Base-by-base conservation (phyloP, 208 protist species). In the Acanthamoeba quina region DNA sequence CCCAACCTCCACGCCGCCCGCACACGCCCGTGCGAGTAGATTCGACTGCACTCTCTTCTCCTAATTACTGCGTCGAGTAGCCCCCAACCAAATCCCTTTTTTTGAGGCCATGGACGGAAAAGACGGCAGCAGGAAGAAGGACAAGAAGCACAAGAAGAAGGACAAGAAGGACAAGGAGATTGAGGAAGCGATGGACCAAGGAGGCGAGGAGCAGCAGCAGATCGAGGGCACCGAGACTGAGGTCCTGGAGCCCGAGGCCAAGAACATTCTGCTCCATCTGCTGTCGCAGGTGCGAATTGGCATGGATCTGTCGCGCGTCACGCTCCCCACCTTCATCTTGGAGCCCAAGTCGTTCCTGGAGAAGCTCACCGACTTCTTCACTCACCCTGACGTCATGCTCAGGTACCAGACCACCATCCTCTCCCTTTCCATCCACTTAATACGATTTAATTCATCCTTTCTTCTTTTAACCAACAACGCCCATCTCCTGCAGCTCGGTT, bases 341-440 rank as follows among this genome's bases (percentile, higher is more conserved):
- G 98, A 99, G 85, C 98, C 98, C 26, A 74, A 98, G 64, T 98
- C 98, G 11, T 95, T 99, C 15, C 91, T 99, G 13, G 97, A 99
- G 86, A 98, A 98, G 94, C 29, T 97, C 29, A 85, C 52, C 92
- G 95, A 96, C 70, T 96, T 95, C 56, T 96, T 95, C 70, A 82
- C 49, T 3, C 96, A 97, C 54, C 58, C 44, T 34, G 89, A 97
- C 66, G 64, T 97, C 5, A 47, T 97, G 15, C 68, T 88, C 19
- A 41, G 56, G 90, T 90, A 95, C 47, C 44, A 3, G 19, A 17
- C 6, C 26, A 11, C 72, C 26, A 41, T n/a, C n/a, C 54, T 0
- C 66, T 94, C 24, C 91, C 47, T 44, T 47, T 94, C 88, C 41
- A 47, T 47, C 54, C 54, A 58, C 15, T 0, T 24, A 19, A 21